Base-by-base conservation (phyloP, 768 basidiomycete genomes). In the Macrolepiota albuminosa region DNA sequence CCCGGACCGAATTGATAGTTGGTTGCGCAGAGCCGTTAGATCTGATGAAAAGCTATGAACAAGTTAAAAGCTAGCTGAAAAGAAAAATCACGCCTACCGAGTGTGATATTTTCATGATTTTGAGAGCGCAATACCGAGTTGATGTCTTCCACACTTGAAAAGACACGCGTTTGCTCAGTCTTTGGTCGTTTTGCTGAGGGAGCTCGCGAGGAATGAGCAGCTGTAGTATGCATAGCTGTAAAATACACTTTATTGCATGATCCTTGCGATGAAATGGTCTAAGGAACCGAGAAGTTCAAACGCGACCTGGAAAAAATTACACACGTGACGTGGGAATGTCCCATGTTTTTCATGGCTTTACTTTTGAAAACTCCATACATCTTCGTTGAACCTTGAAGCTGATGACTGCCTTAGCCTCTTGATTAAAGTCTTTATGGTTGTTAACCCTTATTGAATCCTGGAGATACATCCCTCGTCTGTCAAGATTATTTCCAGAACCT, bases 1-100 rank as follows among this genome's bases (percentile, higher is more conserved):
- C 51, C 70, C 75, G 1, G 72, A 67, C 64, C 79, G 79, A 31
- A 84, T 64, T 4, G 81, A 81, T 16, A 92, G 68, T 61, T 87
- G 86, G 63, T 88, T 89, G 40, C 88, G 21, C 21, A 21, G 21
- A 21, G 21, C 21, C 21, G 21, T 21, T 21, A 21, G 21, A 21
- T 21, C 21, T 81, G 40, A 7, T 37, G 42, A 39, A 53, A 56
- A 58, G 58, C 33, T 21, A 59, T 60, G 37, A 56, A 45, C 48
- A 59, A 65, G 52, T 64, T 59, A 54, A 16, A 18, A 45, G 4
- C 37, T n/a, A 13, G 56, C 33, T 8, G 43, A 48, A 54, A 21
- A 33, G 24, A 37, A 21, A 36, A 36, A 52, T 63, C 29, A 31
- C 36, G 78, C 79, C 70, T 67, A 54, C 58, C 58, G 5, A 73